Conservation (phyloP, 257 asterid species). For the Nicotiana undulata region DNA sequence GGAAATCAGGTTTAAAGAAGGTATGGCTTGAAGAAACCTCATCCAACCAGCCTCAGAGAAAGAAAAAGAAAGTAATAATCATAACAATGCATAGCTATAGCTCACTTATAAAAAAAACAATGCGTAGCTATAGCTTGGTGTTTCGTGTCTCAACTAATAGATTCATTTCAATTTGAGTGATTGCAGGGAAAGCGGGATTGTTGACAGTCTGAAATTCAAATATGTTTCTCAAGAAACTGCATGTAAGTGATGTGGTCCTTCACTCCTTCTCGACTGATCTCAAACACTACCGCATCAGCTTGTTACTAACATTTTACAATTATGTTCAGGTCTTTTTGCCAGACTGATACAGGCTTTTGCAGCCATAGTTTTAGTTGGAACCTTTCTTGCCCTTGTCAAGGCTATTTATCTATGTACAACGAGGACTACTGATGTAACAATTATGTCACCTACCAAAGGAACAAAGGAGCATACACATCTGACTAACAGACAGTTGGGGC, state of each 20-base stretch:
- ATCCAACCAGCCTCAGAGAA: not conserved
- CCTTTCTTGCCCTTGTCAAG: conserved; percentile 54
- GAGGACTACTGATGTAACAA: conserved; percentile 31
- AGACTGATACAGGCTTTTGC: conserved; percentile 38
- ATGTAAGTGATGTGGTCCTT: conserved; percentile 41
- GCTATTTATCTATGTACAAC: conserved; percentile 54
- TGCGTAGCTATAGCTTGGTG: not conserved
- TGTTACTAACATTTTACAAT: conserved; percentile 5
- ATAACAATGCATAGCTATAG: not conserved
- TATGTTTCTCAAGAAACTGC: conserved; percentile 43
- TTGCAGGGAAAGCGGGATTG: conserved; percentile 44
- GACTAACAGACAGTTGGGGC: conserved; percentile 64
- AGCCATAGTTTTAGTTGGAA: conserved; percentile 42
- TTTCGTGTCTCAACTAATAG: not conserved
- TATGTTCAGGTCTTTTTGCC: conserved; percentile 43
- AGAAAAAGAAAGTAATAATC: not conserved
- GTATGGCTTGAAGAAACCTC: not conserved
- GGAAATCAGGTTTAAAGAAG: not conserved
- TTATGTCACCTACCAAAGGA: conserved; percentile 55
- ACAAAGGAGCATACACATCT: conserved; percentile 51
- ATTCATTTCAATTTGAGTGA: conserved; percentile 12
- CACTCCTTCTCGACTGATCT: not conserved
- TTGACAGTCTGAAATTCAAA: conserved; percentile 25
- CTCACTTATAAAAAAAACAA: not conserved
- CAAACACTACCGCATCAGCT: not conserved